phyloP scores from a whole-genome alignment of 2,329 filamentous ascomycete species.

The Ophiognomonia clavigignenti-juglandacearum region DNA sequence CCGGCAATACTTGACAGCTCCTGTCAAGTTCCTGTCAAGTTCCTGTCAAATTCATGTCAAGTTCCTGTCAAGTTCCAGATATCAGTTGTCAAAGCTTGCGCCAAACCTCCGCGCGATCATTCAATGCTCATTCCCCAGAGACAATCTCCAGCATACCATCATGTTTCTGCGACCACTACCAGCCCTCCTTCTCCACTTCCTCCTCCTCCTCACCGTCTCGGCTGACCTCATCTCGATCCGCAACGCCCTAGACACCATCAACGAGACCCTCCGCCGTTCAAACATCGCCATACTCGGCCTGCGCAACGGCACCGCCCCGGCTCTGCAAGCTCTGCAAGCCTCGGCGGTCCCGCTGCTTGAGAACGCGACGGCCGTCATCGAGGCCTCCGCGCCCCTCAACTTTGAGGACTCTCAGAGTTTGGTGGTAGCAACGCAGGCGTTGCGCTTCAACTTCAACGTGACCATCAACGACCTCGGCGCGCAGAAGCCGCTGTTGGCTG shows the following conservation, averaged over 20 bases:
- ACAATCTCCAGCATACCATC: neutral
- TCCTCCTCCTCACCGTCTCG: neutral
- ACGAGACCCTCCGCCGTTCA: neutral
- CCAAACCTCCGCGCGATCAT: too few species aligned
- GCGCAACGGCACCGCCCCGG: neutral
- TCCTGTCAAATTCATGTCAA: too few species aligned
- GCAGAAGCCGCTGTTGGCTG: slow-evolving; percentile 2
- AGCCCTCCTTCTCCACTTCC: neutral
- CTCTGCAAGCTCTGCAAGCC: neutral
- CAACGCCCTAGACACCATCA: slow-evolving; percentile 2
- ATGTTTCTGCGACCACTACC: neutral
- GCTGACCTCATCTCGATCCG: neutral
- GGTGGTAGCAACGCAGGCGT: neutral
- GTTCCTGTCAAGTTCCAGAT: too few species aligned
- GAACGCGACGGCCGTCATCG: slow-evolving; percentile 6
- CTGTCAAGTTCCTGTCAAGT: too few species aligned
- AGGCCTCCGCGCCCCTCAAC: neutral
- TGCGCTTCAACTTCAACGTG: slow-evolving; percentile 6
- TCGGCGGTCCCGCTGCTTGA: slow-evolving; percentile 1
- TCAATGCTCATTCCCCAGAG: too few species aligned
- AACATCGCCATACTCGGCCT: slow-evolving; percentile 4
- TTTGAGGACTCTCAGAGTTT: slow-evolving; percentile 6
- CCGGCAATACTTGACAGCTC: too few species aligned
- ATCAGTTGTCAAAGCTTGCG: too few species aligned
- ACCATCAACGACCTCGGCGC: slow-evolving; percentile 6